A percentile compares a stretch with the other conserved stretches of the same genome.
Conservation (phyloP, 1,284 basidiomycete genomes). For the Boletus holoroseus region DNA sequence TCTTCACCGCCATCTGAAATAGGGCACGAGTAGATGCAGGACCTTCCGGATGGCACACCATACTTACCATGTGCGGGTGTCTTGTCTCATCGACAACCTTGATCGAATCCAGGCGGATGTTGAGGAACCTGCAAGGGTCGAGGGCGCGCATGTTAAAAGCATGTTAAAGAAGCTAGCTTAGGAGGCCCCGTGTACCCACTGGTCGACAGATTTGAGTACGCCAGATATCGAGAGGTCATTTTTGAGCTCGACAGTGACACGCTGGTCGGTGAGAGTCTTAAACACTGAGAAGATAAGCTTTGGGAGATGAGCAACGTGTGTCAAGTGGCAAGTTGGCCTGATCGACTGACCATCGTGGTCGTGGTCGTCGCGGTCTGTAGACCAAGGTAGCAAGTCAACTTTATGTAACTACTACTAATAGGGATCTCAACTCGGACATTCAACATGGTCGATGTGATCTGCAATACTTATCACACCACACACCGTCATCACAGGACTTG, state of each 20-base stretch:
- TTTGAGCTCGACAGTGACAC: conserved; percentile 97
- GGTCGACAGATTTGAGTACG: conserved; percentile 95
- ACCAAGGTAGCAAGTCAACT: neutral
- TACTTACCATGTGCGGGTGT: conserved; percentile 92
- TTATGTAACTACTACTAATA: neutral
- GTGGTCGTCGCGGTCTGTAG: neutral
- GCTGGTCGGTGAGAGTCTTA: conserved; percentile 97
- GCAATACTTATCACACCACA: neutral
- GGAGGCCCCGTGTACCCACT: conserved; percentile 50
- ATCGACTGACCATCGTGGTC: conserved; percentile 23
- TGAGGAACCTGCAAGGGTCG: conserved; percentile 70
- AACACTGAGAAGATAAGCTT: conserved; percentile 97
- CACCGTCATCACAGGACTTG: neutral
- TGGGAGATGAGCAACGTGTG: conserved; percentile 10
- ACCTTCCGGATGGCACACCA: neutral
- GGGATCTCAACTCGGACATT: conserved; percentile 7
- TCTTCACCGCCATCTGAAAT: conserved; percentile 93
- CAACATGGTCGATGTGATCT: neutral
- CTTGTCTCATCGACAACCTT: conserved; percentile 87
- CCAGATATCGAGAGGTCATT: conserved; percentile 98
- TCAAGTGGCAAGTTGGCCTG: neutral
- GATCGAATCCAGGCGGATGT: conserved; percentile 94
- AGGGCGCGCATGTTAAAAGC: neutral
- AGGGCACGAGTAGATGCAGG: neutral
- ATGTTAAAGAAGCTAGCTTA: neutral